Conservation (phyloP, 2,329 filamentous ascomycete genomes). For the Alternaria angustiovoidea region DNA sequence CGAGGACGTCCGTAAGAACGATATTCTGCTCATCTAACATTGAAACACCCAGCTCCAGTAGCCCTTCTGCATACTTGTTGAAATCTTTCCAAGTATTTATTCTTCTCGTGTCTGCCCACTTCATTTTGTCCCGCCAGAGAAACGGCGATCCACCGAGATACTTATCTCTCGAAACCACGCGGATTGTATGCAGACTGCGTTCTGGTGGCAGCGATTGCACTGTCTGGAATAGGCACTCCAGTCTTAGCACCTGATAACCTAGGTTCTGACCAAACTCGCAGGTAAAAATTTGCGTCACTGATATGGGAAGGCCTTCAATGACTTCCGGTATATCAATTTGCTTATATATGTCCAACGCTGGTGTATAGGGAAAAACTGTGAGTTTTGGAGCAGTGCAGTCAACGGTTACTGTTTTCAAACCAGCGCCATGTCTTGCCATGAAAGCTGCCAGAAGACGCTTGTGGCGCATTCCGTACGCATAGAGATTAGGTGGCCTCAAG, state of each 20-base stretch:
- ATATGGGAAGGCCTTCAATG: not conserved
- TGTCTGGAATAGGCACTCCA: not conserved
- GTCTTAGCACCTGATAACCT: not conserved
- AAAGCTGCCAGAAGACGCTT: not conserved
- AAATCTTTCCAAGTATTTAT: not conserved
- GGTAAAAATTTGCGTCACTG: not conserved
- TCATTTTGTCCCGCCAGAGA: not conserved
- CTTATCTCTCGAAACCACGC: not conserved
- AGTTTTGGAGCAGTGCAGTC: not conserved
- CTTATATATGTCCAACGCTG: not conserved
- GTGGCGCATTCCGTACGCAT: not conserved
- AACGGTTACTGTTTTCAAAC: not conserved
- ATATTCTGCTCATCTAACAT: constrained; percentile 1
- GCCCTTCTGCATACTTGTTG: not conserved
- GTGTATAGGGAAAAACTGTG: not conserved
- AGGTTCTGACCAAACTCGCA: not conserved
- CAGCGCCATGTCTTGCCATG: constrained; percentile 1
- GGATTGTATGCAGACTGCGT: not conserved
- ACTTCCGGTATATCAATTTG: not conserved
- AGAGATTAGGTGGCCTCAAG: not conserved
- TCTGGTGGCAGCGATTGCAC: not conserved
- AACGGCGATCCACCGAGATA: not conserved
- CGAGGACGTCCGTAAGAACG: not conserved
- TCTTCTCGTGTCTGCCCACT: not conserved
- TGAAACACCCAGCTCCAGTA: not conserved